These are phyloP conservation scores for Gonapodya prolifera DNA, from an alignment of 192 early-diverging fungal genomes.

Conservation along the genomic window DNA sequence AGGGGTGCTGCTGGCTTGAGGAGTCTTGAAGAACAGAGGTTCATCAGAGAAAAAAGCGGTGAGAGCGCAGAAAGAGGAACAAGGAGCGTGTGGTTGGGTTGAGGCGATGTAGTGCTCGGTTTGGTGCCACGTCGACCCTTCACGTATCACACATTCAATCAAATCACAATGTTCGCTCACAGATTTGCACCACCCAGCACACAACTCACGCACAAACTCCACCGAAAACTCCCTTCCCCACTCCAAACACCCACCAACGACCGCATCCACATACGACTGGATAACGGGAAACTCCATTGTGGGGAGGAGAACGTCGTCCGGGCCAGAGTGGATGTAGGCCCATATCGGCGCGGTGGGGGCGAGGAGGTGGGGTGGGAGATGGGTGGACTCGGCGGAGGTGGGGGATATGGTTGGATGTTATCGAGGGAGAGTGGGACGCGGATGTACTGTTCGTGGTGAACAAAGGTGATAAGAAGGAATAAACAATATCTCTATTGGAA, in stretches of 20 bases:
- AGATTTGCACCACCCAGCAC: background rate
- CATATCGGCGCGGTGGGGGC: background rate
- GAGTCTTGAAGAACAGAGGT: background rate
- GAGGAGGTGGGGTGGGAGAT: background rate
- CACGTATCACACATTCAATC: background rate
- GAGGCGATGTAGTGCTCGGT: background rate
- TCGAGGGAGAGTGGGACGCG: background rate
- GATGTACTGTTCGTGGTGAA: no score
- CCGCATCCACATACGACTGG: background rate
- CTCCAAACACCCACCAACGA: background rate
- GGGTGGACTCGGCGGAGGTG: no score
- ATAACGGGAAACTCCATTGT: background rate
- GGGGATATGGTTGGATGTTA: background rate
- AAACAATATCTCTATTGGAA: no score
- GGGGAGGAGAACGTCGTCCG: background rate
- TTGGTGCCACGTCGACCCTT: background rate
- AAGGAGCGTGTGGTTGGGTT: background rate
- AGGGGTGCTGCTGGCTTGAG: no score
- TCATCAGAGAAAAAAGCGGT: background rate
- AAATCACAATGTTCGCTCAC: background rate
- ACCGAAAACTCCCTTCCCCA: background rate
- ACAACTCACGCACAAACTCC: background rate
- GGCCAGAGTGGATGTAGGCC: background rate
- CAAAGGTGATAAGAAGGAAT: no score
- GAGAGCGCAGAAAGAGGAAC: background rate